Evolutionary conservation across 2,329 filamentous ascomycete genomes (phyloP).

Genomic region (Stagonosporopsis chrysanthemi): DNA sequence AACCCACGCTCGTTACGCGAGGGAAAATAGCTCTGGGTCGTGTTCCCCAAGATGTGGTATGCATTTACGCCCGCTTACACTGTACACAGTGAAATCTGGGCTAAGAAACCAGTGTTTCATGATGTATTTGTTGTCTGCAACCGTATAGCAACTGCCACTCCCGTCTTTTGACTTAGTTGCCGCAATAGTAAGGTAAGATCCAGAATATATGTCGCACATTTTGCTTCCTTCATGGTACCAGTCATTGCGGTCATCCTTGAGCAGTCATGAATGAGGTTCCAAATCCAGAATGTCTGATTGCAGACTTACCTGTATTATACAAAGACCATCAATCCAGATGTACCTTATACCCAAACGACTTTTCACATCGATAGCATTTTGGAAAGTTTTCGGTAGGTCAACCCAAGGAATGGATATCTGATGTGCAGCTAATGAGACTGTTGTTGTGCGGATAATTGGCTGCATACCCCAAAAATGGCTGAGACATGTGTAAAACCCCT

Average conservation of each 20-base stretch:
- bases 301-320: not conserved
- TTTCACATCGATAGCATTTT: slow-evolving; percentile 21
- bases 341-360: slow-evolving; percentile 1
- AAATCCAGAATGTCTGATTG: not conserved
- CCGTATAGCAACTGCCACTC: slow-evolving; percentile 1
- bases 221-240: slow-evolving; percentile 18
- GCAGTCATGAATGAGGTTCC: not conserved
- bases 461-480: not conserved
- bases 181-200: slow-evolving; percentile 3
- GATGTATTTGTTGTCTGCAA: not conserved
- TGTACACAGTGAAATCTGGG: not conserved
- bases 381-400: not conserved
- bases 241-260: slow-evolving; percentile 18
- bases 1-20: not conserved
- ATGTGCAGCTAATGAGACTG: not conserved
- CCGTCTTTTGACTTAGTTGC: not conserved
- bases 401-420: not conserved
- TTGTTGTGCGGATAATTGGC: not conserved
- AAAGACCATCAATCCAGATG: slow-evolving; percentile 1
- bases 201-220: slow-evolving; percentile 10
- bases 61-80: not conserved
- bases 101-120: not conserved
- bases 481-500: not conserved
- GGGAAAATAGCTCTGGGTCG: not conserved
- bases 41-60: not conserved